Conservation (phyloP, 345 rosid species). For the Erucastrum elatum region DNA sequence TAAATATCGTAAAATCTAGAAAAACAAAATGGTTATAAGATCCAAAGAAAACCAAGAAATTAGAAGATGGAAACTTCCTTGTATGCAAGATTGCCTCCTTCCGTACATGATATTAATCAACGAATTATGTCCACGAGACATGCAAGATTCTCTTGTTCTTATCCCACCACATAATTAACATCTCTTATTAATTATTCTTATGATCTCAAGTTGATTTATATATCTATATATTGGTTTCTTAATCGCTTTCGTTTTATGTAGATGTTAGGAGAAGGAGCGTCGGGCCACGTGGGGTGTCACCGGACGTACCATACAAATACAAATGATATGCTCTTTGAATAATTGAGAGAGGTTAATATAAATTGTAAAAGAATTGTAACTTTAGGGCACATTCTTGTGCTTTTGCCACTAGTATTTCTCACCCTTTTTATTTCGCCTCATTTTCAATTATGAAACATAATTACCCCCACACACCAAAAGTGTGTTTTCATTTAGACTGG, state of each 20-base stretch:
- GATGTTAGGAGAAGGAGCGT: constrained; percentile 27
- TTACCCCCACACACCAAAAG: constrained; percentile 26
- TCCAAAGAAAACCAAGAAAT: constrained; percentile 2
- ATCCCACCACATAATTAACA: constrained; percentile 24
- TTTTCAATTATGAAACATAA: constrained; percentile 28
- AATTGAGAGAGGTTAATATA: constrained; percentile 32
- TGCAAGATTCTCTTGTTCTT: constrained; percentile 35
- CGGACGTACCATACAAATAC: constrained; percentile 38
- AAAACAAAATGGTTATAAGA: constrained; percentile 12
- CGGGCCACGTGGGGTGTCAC: constrained; percentile 40
- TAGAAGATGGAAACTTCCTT: constrained; percentile 33
- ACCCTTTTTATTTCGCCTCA: constrained; percentile 6
- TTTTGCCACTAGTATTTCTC: constrained; percentile 29
- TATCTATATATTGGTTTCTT: neutral
- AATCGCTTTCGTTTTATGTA: constrained; percentile 12
- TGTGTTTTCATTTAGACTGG: neutral
- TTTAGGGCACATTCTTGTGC: constrained; percentile 37
- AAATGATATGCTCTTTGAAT: constrained; percentile 25
- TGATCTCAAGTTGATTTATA: constrained; percentile 3
- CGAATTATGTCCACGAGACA: constrained; percentile 36
- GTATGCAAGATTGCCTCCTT: constrained; percentile 15
- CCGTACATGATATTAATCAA: constrained; percentile 28
- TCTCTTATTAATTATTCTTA: constrained; percentile 1
- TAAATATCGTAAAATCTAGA: constrained; percentile 6
- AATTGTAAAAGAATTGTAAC: constrained; percentile 24